phyloP scores from a whole-genome alignment of 106 monocot genomes.

The Acorus calamus region DNA sequence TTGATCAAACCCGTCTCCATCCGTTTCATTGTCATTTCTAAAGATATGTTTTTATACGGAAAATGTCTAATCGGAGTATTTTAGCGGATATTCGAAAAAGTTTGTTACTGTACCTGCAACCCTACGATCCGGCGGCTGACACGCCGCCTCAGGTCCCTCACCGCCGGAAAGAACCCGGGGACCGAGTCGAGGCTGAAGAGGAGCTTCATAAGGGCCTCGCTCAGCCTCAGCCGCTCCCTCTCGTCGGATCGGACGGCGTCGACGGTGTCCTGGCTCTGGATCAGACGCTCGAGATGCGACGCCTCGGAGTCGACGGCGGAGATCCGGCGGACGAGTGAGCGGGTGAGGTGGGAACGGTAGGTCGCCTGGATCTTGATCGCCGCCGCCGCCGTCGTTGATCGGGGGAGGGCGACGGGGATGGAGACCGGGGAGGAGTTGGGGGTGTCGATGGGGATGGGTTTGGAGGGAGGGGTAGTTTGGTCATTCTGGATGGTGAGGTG shows the following conservation, averaged over 20 bases:
- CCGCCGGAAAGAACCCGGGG: conserved; percentile 39
- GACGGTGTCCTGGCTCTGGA: conserved; percentile 59
- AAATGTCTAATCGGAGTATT: no score
- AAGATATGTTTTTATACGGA: no score
- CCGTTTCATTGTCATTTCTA: no score
- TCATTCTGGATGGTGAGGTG: conserved; percentile 1
- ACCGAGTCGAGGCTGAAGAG: conserved; percentile 53
- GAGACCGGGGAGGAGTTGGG: conserved; percentile 5
- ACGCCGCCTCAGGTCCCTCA: conserved; percentile 45
- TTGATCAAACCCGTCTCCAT: no score
- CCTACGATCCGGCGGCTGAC: conserved; percentile 52
- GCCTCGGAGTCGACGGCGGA: conserved; percentile 21
- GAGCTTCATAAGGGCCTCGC: conserved; percentile 48
- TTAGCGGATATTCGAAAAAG: no score
- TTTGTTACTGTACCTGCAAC: conserved; percentile 3
- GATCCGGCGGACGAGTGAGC: conserved; percentile 23
- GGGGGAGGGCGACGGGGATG: conserved; percentile 26
- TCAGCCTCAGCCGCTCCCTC: conserved; percentile 39
- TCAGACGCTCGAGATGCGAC: conserved; percentile 25
- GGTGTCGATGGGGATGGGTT: conserved; percentile 20
- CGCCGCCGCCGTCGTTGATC: conserved; percentile 11
- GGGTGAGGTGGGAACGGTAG: conserved; percentile 41
- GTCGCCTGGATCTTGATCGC: conserved; percentile 46
- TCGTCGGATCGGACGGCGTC: conserved; percentile 38
- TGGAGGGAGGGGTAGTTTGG: conserved; percentile 3